Conservation (phyloP, 2,329 filamentous ascomycete species). For the Pseudocercospora ulei region DNA sequence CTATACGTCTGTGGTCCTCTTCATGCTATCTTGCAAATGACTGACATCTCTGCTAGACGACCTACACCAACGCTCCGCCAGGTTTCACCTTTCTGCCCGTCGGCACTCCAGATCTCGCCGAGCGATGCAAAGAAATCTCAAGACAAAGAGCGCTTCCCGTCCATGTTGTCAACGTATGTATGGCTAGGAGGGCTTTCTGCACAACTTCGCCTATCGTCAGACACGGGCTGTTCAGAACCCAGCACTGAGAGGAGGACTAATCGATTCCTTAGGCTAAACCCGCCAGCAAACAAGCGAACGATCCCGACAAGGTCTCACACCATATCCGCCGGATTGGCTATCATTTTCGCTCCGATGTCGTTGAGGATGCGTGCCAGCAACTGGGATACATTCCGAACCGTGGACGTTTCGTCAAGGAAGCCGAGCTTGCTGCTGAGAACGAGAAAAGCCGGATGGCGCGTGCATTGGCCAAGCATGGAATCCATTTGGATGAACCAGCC, state of each 20-base stretch:
- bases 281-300: constrained; percentile 16
- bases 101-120: constrained; percentile 51
- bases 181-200: neutral
- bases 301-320: constrained; percentile 42
- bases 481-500: constrained; percentile 21
- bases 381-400: constrained; percentile 39
- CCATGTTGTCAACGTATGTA: constrained; percentile 52
- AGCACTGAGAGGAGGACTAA: constrained; percentile 11
- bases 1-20: constrained; percentile 37
- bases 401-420: constrained; percentile 25
- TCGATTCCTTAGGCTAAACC: constrained; percentile 21
- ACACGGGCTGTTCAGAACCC: neutral
- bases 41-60: constrained; percentile 41
- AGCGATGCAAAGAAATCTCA: constrained; percentile 52
- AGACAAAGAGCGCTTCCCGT: constrained; percentile 47
- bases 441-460: constrained; percentile 29
- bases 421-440: constrained; percentile 22
- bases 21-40: constrained; percentile 8
- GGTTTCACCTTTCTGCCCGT: constrained; percentile 55
- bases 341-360: constrained; percentile 53
- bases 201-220: constrained; percentile 7
- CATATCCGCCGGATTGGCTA: constrained; percentile 54
- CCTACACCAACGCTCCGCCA: constrained; percentile 46
- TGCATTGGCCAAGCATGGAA: constrained; percentile 33
- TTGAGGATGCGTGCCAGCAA: constrained; percentile 48